Conservation (phyloP, 2,329 filamentous ascomycete species). For the Penicillium brasilianum region DNA sequence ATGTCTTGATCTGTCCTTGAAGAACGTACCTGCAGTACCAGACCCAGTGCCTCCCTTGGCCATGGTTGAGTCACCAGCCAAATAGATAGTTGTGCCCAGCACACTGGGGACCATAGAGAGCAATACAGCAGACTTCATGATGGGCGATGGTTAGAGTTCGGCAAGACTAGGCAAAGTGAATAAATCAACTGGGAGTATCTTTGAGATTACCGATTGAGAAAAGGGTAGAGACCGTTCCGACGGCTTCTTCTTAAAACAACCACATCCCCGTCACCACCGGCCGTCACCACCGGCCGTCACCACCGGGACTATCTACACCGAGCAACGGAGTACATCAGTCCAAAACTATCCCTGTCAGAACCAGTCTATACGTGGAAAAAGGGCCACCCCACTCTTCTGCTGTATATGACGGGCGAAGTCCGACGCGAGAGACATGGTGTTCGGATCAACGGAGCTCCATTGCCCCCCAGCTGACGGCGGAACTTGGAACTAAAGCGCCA, state of each 20-base stretch:
- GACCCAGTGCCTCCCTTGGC: constrained; percentile 31
- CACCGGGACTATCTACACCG: constrained; percentile 4
- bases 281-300: too few species aligned
- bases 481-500: constrained; percentile 7
- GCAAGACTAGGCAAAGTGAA: not conserved
- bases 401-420: constrained; percentile 4
- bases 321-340: not conserved
- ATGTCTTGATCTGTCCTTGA: not conserved
- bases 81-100: constrained; percentile 36
- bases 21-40: constrained; percentile 31
- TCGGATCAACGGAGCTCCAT: constrained; percentile 18
- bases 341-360: constrained; percentile 5
- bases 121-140: constrained; percentile 31
- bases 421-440: constrained; percentile 9
- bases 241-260: not conserved
- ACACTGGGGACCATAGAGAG: constrained; percentile 31
- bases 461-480: constrained; percentile 5
- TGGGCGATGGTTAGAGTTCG: not conserved
- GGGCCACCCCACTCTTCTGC: not conserved
- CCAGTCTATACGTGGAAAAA: constrained; percentile 26
- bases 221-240: not conserved
- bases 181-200: not conserved
- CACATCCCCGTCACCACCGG: not conserved
- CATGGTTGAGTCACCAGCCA: constrained; percentile 46
- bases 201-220: not conserved